A percentile compares a stretch with the other conserved stretches of the same genome.
phyloP scores from a whole-genome alignment of 2,329 filamentous ascomycete species.

The Pestalotiopsis sp. region DNA sequence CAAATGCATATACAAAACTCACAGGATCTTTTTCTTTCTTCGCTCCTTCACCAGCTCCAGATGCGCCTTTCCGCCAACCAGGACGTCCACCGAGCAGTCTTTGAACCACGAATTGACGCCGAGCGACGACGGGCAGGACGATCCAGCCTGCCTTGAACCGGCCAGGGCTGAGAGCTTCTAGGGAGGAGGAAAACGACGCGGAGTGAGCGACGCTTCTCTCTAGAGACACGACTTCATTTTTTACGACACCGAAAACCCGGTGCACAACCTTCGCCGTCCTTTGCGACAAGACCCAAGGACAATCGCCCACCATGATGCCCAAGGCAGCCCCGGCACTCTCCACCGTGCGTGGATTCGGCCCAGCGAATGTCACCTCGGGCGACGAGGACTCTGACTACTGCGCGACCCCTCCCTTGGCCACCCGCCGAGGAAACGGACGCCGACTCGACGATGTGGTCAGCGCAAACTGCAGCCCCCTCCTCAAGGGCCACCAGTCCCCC shows the following conservation, averaged over 20 bases:
- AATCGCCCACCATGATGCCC: constrained; percentile 40
- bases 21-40: constrained; percentile 39
- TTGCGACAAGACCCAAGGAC: too few relatives aligned
- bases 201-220: constrained; percentile 9
- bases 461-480: constrained; percentile 61
- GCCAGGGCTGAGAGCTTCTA: constrained; percentile 25
- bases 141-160: constrained; percentile 38
- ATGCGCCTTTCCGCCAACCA: constrained; percentile 56
- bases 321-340: constrained; percentile 50
- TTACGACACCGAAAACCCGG: not conserved
- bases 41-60: constrained; percentile 56
- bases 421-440: constrained; percentile 37
- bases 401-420: constrained; percentile 37
- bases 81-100: constrained; percentile 48
- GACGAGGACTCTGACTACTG: constrained; percentile 58
- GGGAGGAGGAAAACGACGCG: not conserved
- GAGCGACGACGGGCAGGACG: constrained; percentile 57
- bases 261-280: not conserved
- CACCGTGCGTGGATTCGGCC: constrained; percentile 57
- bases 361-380: constrained; percentile 53
- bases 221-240: not conserved
- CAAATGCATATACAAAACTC: constrained; percentile 58
- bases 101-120: constrained; percentile 56
- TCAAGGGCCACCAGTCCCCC: constrained; percentile 54
- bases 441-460: constrained; percentile 59